A percentile compares a stretch with the other conserved stretches of the same genome.
Conservation (phyloP, 1,139 yeast genomes). For the Yamadazyma sp. region DNA sequence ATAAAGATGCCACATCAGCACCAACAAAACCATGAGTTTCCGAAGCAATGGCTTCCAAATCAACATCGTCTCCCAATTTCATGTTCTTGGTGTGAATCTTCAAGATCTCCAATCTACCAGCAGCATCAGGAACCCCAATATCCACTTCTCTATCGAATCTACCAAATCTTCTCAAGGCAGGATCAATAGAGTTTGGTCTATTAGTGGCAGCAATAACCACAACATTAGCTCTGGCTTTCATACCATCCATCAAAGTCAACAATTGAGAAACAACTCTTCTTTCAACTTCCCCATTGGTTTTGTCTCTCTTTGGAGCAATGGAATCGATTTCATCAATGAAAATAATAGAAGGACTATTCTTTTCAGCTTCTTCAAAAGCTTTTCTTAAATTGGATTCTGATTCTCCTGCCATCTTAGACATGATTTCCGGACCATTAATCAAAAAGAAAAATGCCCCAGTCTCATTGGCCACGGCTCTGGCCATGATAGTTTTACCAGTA, state of each 20-base stretch:
- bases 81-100: slow-evolving; percentile 88
- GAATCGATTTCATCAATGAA: slow-evolving; percentile 98
- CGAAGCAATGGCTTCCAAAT: slow-evolving; percentile 77
- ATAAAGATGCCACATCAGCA: slow-evolving; percentile 76
- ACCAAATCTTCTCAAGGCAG: slow-evolving; percentile 97
- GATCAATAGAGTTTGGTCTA: slow-evolving; percentile 97
- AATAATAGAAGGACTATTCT: slow-evolving; percentile 95
- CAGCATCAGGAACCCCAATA: slow-evolving; percentile 98
- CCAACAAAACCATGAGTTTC: slow-evolving; percentile 98
- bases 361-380: slow-evolving; percentile 99
- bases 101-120: slow-evolving; percentile 95
- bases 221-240: slow-evolving; percentile 96
- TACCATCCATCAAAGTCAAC: slow-evolving; percentile 97
- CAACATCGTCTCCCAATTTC: slow-evolving; percentile 95
- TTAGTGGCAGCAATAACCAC: slow-evolving; percentile 90
- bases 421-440: slow-evolving; percentile 99
- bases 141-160: slow-evolving; percentile 99
- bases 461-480: slow-evolving; percentile 98
- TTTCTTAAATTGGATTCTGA: slow-evolving; percentile 95
- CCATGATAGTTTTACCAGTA: slow-evolving; percentile 99
- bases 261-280: slow-evolving; percentile 98
- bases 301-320: slow-evolving; percentile 99
- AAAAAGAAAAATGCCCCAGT: slow-evolving; percentile 98
- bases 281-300: slow-evolving; percentile 97
- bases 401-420: slow-evolving; percentile 99